Evolutionary conservation across 2,329 filamentous ascomycete species (phyloP).

Genomic region (Verticillium albo-atrum): DNA sequence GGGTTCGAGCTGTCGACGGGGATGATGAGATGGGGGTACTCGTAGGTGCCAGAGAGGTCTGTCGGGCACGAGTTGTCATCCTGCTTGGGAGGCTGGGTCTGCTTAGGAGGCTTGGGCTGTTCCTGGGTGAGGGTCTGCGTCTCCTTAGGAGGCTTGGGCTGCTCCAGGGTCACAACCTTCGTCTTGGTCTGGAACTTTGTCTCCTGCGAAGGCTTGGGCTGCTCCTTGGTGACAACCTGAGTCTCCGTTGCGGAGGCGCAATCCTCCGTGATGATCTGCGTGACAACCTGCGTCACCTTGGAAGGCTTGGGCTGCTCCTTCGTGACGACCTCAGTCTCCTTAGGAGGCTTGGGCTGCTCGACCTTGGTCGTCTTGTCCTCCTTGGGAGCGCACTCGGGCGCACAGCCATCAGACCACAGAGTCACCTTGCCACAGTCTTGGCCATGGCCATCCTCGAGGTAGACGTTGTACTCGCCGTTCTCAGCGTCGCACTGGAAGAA

Average conservation of each 20-base stretch:
- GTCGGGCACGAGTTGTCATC: slow-evolving; percentile 33
- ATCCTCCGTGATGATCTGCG: neutral
- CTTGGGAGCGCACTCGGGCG: slow-evolving; percentile 6
- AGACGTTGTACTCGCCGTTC: slow-evolving; percentile 50
- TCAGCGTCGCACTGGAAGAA: slow-evolving; percentile 61
- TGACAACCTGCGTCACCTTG: neutral
- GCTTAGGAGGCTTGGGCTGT: slow-evolving; percentile 8
- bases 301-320: neutral
- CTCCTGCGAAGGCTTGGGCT: neutral
- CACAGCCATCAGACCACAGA: slow-evolving; percentile 36
- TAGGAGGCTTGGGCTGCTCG: neutral
- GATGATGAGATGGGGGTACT: slow-evolving; percentile 60
- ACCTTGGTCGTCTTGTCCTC: neutral
- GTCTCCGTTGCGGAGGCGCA: neutral
- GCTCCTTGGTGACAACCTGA: neutral
- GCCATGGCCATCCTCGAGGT: slow-evolving; percentile 33
- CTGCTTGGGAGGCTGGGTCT: slow-evolving; percentile 5
- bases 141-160: neutral
- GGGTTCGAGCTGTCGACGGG: slow-evolving; percentile 52
- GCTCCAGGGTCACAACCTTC: neutral
- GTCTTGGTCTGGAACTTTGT: neutral
- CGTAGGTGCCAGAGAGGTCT: slow-evolving; percentile 38
- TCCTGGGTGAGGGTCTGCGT: slow-evolving; percentile 8
- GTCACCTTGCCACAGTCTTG: slow-evolving; percentile 44
- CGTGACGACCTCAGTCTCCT: neutral